Evolutionary conservation across 805 yeast species (phyloP).

Genomic region (Lipomyces mesembrius): DNA sequence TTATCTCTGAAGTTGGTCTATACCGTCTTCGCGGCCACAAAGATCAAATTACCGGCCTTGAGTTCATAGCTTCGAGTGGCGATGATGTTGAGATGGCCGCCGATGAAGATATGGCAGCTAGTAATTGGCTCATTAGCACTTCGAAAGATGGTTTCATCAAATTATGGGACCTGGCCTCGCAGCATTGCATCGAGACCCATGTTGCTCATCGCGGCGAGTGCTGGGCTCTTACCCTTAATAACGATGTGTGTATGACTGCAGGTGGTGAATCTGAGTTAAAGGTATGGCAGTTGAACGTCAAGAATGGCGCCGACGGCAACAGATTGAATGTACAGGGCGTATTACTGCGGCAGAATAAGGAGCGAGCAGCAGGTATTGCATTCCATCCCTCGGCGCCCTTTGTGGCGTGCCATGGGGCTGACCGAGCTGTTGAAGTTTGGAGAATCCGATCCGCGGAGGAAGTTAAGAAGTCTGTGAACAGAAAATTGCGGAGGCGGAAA

Average conservation of each 20-base stretch:
- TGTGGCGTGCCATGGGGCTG: slow-evolving; percentile 76
- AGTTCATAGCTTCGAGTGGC: slow-evolving; percentile 50
- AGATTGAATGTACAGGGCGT: slow-evolving; percentile 64
- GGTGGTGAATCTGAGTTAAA: slow-evolving; percentile 83
- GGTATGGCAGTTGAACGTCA: slow-evolving; percentile 75
- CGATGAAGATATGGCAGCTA: slow-evolving; percentile 41
- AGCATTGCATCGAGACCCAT: slow-evolving; percentile 92
- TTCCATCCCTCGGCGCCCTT: slow-evolving; percentile 53
- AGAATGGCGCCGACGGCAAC: slow-evolving; percentile 53
- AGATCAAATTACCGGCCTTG: slow-evolving; percentile 81
- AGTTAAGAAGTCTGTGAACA: slow-evolving; percentile 72
- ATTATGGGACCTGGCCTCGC: slow-evolving; percentile 88
- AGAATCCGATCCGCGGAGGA: slow-evolving; percentile 74
- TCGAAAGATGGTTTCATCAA: slow-evolving; percentile 91
- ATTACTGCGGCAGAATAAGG: slow-evolving; percentile 58
- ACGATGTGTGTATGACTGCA: slow-evolving; percentile 63
- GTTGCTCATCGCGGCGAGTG: slow-evolving; percentile 92
- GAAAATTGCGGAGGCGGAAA: slow-evolving; percentile 74
- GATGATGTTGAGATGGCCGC: slow-evolving; percentile 8
- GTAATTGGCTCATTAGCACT: slow-evolving; percentile 73
- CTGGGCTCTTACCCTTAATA: slow-evolving; percentile 71
- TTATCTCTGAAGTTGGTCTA: slow-evolving; percentile 88
- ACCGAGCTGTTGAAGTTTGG: slow-evolving; percentile 78
- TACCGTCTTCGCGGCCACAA: slow-evolving; percentile 87
- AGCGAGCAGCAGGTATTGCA: slow-evolving; percentile 64